phyloP scores from a whole-genome alignment of 192 early-diverging fungal genomes.

The Coemansia erecta region DNA sequence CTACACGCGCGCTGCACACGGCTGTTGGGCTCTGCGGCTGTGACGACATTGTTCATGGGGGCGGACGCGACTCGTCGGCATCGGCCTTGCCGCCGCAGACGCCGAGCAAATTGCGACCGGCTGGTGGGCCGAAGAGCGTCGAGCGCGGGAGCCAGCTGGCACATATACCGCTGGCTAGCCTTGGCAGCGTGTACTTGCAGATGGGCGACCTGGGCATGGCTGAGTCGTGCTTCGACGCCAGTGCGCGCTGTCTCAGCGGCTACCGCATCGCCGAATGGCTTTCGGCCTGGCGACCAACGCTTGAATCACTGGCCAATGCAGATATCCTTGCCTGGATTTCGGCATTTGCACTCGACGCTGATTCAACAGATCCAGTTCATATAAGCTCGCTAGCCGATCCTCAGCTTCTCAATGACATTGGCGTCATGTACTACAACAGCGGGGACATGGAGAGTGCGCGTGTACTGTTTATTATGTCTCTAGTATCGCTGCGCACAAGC shows the following conservation, averaged over 20 bases:
- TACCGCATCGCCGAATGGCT: constrained; percentile 25
- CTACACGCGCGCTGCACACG: constrained; percentile 48
- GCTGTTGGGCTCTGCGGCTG: constrained; percentile 50
- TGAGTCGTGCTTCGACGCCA: constrained; percentile 51
- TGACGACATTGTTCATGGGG: constrained; percentile 37
- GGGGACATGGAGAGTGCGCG: constrained; percentile 19
- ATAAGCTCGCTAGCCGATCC: constrained; percentile 26
- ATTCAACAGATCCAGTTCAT: background rate
- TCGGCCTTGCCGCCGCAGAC: constrained; percentile 5
- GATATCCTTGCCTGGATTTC: constrained; percentile 12
- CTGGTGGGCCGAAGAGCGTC: too few relatives aligned
- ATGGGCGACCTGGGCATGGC: constrained; percentile 50
- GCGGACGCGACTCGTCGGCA: constrained; percentile 18
- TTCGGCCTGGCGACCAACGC: constrained; percentile 14
- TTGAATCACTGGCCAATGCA: constrained; percentile 16
- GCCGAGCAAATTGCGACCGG: too few relatives aligned
- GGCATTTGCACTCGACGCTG: background rate
- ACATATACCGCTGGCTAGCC: constrained; percentile 42
- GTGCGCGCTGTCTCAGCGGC: constrained; percentile 39
- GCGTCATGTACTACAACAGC: constrained; percentile 36
- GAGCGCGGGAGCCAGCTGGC: constrained; percentile 44
- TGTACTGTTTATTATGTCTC: constrained; percentile 22
- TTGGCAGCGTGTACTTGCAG: constrained; percentile 47
- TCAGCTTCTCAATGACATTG: constrained; percentile 45
- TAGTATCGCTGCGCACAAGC: constrained; percentile 11